Conservation (phyloP, 495 filamentous ascomycete species). For the Podospora didyma region DNA sequence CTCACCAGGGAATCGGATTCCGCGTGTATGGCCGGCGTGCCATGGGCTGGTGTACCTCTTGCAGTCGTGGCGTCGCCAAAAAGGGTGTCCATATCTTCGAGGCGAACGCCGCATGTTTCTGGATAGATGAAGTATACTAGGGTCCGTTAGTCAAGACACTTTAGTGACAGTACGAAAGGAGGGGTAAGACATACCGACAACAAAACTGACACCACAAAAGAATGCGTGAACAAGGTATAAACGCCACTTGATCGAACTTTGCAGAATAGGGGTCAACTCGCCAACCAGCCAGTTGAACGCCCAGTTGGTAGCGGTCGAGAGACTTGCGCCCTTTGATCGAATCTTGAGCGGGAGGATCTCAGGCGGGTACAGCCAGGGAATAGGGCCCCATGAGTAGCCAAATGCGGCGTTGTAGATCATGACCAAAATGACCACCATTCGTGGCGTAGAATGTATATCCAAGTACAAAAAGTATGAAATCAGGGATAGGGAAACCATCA, state of each 20-base stretch:
- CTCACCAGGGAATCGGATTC: conserved; percentile 75
- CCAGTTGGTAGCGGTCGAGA: conserved; percentile 97
- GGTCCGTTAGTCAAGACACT: neutral
- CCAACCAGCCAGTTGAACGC: conserved; percentile 98
- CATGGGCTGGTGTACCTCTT: conserved; percentile 54
- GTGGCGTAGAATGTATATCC: conserved; percentile 70
- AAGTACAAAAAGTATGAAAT: conserved; percentile 97
- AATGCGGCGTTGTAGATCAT: conserved; percentile 99
- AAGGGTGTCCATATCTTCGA: conserved; percentile 92
- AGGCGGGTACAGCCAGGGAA: conserved; percentile 96
- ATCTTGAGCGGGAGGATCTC: conserved; percentile 97
- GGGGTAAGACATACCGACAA: conserved; percentile 70
- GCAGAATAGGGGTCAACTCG: conserved; percentile 86
- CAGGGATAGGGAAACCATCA: conserved; percentile 83
- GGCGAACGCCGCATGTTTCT: conserved; percentile 87
- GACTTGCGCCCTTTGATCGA: conserved; percentile 91
- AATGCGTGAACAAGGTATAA: conserved; percentile 94
- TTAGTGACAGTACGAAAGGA: neutral
- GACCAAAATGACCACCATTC: conserved; percentile 85
- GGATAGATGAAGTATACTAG: conserved; percentile 95
- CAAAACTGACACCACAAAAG: conserved; percentile 93
- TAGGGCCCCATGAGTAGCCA: conserved; percentile 97
- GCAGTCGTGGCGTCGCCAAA: conserved; percentile 86
- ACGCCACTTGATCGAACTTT: conserved; percentile 86
- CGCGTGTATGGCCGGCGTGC: conserved; percentile 41